Percentiles rank a stretch among this genome's conserved stretches.
Evolutionary conservation across 257 asterid genomes (phyloP).

Genomic region (Vinca minor): DNA sequence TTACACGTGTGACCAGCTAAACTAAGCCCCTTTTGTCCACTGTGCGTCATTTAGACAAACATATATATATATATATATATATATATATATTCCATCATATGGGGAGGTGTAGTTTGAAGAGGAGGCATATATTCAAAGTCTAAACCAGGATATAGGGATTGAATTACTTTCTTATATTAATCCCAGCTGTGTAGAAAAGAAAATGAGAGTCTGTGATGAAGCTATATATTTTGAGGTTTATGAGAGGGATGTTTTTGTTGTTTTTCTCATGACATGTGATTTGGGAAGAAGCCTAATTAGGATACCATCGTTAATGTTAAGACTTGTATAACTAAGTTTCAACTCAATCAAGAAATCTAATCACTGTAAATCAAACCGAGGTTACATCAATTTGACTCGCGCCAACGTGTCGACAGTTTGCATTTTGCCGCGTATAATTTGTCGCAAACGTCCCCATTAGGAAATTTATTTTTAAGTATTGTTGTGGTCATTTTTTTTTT

Average conservation of each 20-base stretch:
- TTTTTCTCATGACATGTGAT: not conserved
- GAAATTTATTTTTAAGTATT: too few relatives aligned
- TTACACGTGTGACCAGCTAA: too few relatives aligned
- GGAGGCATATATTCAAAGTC: constrained; percentile 85
- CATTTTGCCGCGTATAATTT: not conserved
- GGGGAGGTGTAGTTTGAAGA: constrained; percentile 61
- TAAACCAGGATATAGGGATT: constrained; percentile 60
- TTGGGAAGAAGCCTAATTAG: not conserved
- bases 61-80: not conserved
- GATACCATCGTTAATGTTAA: too few relatives aligned
- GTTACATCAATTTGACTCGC: not conserved
- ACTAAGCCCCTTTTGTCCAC: too few relatives aligned
- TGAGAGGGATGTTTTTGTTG: constrained; percentile 21
- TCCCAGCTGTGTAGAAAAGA: not conserved
- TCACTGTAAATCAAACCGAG: not conserved
- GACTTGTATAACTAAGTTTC: not conserved
- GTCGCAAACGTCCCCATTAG: too few relatives aligned
- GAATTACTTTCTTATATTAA: not conserved
- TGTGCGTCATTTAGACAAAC: not conserved
- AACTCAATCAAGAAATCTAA: not conserved
- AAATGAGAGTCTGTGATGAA: not conserved
- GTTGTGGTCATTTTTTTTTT: not conserved
- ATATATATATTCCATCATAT: constrained; percentile 18
- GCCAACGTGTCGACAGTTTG: not conserved
- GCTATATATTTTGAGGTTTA: not conserved